These are phyloP conservation scores for Pontederia paniculata DNA, from an alignment of 176 grass and related monocot genomes.

Conservation along the genomic window DNA sequence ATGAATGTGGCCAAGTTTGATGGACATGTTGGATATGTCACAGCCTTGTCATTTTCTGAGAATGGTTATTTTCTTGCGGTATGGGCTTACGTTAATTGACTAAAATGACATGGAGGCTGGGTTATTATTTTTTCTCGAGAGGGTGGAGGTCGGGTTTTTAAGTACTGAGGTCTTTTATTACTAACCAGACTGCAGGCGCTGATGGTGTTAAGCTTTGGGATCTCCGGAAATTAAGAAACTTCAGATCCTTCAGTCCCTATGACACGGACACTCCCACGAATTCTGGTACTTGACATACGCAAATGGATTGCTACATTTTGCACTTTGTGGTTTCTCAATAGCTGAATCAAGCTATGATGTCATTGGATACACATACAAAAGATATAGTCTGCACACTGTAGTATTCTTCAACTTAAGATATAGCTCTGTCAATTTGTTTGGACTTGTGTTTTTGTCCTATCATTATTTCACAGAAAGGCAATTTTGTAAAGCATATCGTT, in stretches of 20 bases:
- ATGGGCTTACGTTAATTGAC: constrained; percentile 18
- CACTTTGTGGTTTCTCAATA: not conserved
- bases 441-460: too few species aligned
- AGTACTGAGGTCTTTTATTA: constrained; percentile 4
- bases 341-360: too few species aligned
- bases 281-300: constrained; percentile 36
- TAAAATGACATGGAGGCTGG: constrained; percentile 4
- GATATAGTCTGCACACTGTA: too few species aligned
- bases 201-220: constrained; percentile 99
- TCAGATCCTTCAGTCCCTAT: constrained; percentile 90
- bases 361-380: too few species aligned
- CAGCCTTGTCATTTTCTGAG: constrained; percentile 96
- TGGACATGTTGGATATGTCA: constrained; percentile 79
- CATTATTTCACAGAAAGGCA: too few species aligned
- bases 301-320: not conserved
- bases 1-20: constrained; percentile 83
- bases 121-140: too few species aligned
- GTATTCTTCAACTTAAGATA: too few species aligned
- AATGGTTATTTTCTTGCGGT: constrained; percentile 99
- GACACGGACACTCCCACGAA: constrained; percentile 84
- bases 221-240: constrained; percentile 96
- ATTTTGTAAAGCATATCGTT: too few species aligned
- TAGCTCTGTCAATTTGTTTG: too few species aligned
- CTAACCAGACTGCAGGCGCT: constrained; percentile 66
- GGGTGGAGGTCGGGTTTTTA: constrained; percentile 5